Evolutionary conservation across 2,329 filamentous ascomycete species (phyloP).

Genomic region (Xylariomycetidae sp.): DNA sequence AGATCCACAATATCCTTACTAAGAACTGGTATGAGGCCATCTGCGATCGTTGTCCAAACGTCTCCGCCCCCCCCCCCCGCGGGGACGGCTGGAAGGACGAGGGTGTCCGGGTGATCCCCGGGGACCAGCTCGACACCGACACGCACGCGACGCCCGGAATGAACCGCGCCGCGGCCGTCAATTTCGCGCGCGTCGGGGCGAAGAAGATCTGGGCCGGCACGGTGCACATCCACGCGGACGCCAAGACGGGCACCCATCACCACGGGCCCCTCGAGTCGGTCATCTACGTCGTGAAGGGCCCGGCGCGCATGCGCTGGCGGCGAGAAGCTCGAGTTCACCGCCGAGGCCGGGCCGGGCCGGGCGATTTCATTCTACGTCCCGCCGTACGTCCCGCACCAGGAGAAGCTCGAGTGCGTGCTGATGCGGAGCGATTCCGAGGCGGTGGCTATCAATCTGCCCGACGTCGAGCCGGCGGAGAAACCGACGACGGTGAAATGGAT

Average conservation of each 20-base stretch:
- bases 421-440: conserved; percentile 38
- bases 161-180: conserved; percentile 38
- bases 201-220: conserved; percentile 42
- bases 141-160: conserved; percentile 39
- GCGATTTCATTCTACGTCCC: conserved; percentile 44
- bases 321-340: conserved; percentile 37
- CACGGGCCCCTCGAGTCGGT: conserved; percentile 40
- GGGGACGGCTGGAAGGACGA: conserved; percentile 31
- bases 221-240: conserved; percentile 37
- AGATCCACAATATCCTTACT: too few species aligned
- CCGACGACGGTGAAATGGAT: conserved; percentile 39
- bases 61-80: conserved; percentile 5
- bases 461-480: conserved; percentile 37
- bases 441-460: conserved; percentile 38
- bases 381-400: conserved; percentile 40
- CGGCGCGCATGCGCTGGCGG: conserved; percentile 42
- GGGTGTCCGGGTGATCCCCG: conserved; percentile 38
- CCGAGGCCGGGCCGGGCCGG: conserved; percentile 39
- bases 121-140: conserved; percentile 34
- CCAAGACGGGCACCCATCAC: conserved; percentile 40
- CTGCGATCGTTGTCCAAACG: too few species aligned
- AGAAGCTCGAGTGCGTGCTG: conserved; percentile 38
- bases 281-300: conserved; percentile 40
- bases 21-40: too few species aligned
- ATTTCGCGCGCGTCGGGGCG: conserved; percentile 37